Conservation (phyloP, 2,329 filamentous ascomycete species). For the Microdochium paspali region DNA sequence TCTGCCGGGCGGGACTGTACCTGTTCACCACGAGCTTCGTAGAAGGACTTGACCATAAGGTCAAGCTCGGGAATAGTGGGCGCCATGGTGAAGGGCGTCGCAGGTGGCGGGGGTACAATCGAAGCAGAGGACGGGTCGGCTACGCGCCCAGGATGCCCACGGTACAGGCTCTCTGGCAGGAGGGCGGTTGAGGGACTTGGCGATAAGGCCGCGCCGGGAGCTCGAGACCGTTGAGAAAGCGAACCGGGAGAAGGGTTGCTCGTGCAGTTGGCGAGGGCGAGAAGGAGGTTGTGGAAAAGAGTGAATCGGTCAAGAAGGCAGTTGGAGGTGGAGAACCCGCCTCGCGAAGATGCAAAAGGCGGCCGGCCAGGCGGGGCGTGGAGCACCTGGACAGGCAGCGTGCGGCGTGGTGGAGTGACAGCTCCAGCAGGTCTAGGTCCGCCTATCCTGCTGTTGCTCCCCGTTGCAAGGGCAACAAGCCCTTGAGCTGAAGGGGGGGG, state of each 20-base stretch:
- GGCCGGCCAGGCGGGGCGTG: background rate
- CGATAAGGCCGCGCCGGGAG: background rate
- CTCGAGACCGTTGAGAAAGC: background rate
- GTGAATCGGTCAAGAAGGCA: background rate
- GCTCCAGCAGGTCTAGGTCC: no score
- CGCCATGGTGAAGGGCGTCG: conserved; percentile 39
- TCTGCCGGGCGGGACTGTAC: conserved; percentile 37
- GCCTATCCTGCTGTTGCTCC: no score
- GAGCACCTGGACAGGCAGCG: conserved; percentile 1
- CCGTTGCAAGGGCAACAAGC: no score
- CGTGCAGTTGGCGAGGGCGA: background rate
- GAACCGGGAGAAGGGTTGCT: background rate
- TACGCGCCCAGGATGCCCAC: background rate
- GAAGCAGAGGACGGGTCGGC: background rate
- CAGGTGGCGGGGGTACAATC: conserved; percentile 14
- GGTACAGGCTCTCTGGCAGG: background rate
- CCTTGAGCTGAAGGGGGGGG: background rate
- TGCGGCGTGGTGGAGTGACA: background rate
- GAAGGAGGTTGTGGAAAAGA: background rate
- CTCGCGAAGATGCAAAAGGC: background rate
- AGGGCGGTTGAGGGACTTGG: background rate
- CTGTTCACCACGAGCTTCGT: conserved; percentile 89
- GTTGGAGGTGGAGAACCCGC: background rate
- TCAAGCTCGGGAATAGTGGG: conserved; percentile 88
- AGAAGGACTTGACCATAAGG: conserved; percentile 91